Conservation (phyloP, 768 basidiomycete genomes). For the Auriculariales sp. region DNA sequence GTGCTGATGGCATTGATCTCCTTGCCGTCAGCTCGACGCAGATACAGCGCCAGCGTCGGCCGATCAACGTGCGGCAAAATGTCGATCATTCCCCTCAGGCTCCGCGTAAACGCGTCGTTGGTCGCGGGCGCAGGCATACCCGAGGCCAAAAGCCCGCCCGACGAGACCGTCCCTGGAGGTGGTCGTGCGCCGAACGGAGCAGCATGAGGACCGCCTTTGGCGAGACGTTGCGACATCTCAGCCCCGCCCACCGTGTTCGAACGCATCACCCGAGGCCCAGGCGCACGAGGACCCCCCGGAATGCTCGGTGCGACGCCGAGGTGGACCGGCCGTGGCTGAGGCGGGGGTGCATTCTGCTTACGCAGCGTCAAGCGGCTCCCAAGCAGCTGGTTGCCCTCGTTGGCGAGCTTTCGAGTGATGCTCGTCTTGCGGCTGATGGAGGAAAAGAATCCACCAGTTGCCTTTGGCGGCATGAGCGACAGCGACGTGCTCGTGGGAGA, state of each 20-base stretch:
- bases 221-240: not conserved
- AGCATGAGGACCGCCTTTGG: not conserved
- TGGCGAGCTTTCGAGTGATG: conserved; percentile 19
- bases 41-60: conserved; percentile 50
- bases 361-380: conserved; percentile 21
- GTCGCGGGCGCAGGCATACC: not conserved
- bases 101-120: conserved; percentile 35
- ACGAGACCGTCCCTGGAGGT: not conserved
- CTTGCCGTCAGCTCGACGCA: conserved; percentile 51
- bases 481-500: conserved; percentile 20
- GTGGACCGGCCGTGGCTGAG: conserved; percentile 18
- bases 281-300: conserved; percentile 9
- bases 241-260: conserved; percentile 2
- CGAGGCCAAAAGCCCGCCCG: not conserved
- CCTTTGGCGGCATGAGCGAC: conserved; percentile 26
- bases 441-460: conserved; percentile 52
- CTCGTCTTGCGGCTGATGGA: conserved; percentile 63
- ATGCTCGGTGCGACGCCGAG: conserved; percentile 8
- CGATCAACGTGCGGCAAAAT: conserved; percentile 63
- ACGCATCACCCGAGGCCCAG: conserved; percentile 2
- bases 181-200: not conserved
- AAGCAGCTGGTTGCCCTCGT: conserved; percentile 5
- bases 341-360: conserved; percentile 17
- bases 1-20: conserved; percentile 79
- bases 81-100: conserved; percentile 57